Base-by-base conservation (phyloP, 257 asterid species). In the Coffea eugenioides region DNA sequence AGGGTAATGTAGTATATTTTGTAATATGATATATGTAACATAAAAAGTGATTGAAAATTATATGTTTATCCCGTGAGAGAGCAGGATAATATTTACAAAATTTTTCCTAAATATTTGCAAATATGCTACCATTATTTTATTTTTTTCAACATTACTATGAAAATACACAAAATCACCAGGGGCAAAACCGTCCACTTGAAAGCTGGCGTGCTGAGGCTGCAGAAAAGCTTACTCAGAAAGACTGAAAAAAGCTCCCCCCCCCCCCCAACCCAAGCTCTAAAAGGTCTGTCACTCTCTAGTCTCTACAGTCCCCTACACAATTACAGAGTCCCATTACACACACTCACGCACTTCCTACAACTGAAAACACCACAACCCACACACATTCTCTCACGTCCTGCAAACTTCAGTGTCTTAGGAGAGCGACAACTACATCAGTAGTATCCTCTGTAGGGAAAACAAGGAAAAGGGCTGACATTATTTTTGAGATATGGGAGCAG, bases 381-480 rank as follows among this genome's bases (percentile, higher is more conserved):
- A 77, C 87, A 83, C 51, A 69, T 48, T 46, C 84, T 85, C 93
- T 91, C 88, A 82, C 88, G 21, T 67, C 80, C 90, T 90, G 89
- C 86, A 71, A 74, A 74, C 31, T 57, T 80, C 92, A 82, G 86
- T 86, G 84, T 80, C 82, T 85, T 39, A 27, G 75, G 48, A 83
- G 81, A 86, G 85, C 85, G 93, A 91, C 95, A 89, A 87, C 76
- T 83, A 71, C 86, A 76, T 85, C 95, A 91, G 95, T 79, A 52
- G 95, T 79, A 52, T 1, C 31, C 54, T 61, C 79, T 64, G 77
- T 70, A 70, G 21, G 62, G 46, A 34, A 66, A 9, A 48, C 66
- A 66, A 72, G 49, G 48, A 72, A 61, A 72, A 56, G 54, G 78
- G 43, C 72, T 62, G 74, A 77, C 75, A 52, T 14, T 10, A 36